Base-by-base conservation (phyloP, 2,329 filamentous ascomycete genomes). In the Neonectria magnoliae region DNA sequence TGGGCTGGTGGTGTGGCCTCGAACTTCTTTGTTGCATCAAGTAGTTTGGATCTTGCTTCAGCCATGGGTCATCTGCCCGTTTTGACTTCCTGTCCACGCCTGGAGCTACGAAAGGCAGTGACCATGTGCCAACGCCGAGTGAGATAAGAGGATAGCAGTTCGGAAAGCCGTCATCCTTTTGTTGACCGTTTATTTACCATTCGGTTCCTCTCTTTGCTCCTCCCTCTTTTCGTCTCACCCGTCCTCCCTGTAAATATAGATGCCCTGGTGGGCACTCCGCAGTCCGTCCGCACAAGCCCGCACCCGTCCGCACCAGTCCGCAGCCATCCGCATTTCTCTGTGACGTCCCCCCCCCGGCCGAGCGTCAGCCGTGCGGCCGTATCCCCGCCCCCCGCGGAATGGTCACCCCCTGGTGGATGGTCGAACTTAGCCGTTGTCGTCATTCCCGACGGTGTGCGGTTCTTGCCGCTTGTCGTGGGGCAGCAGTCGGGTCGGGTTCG, bases 401-500 rank as follows among this genome's bases (percentile, higher is more conserved):
- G 41, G 18, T 25, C 8, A 25, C 13, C 48, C 41, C 25, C 25
- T 25, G 25, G 25, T 25, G 25, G 25, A 25, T 25, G 25, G 22
- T 25, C 25, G 5, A 6, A 38, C 31, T 51, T 60, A 16, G 4
- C 14, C 56, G 38, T 60, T 60, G 44, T 57, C 58, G 59, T 63
- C 64, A 69, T 62, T 61, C 62, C 71, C 72, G 72, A 71, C 57
- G 60, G 60, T 72, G 70, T 60, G 66, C 66, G 65, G 60, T 62
- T 62, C 57, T 60, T 50, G 60, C 72, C 70, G 72, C 67, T 57
- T 63, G 29, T 52, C 57, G 71, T 72, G 71, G 71, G 57, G 62
- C 59, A 64, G 52, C n/a, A 25, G 41, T 61, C 36, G 7, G 41
- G 41, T 60, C 33, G 62, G 53, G 51, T 27, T 70, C 70, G 70